phyloP scores from a whole-genome alignment of 1,284 basidiomycete genomes.

The Trametes polyzona region DNA sequence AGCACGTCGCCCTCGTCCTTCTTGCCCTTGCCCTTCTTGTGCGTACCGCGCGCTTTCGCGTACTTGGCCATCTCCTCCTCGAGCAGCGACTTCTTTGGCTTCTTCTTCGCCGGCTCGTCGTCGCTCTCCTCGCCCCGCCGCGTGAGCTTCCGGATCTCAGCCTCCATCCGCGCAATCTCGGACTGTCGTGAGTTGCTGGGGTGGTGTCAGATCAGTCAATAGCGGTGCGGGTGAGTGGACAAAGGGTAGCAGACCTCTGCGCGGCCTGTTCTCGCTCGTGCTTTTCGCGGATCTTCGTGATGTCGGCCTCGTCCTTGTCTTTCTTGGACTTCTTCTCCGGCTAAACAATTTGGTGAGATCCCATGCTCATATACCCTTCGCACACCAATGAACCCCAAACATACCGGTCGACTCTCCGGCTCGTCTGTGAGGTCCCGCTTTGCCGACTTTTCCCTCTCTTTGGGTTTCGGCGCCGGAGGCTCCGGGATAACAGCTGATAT shows the following conservation, averaged over 20 bases:
- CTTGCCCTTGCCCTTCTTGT: constrained; percentile 60
- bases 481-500: constrained; percentile 29
- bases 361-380: not conserved
- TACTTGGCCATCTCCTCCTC: constrained; percentile 84
- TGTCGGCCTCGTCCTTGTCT: constrained; percentile 47
- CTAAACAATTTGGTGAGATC: constrained; percentile 20
- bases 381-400: not conserved
- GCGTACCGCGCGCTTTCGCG: constrained; percentile 62
- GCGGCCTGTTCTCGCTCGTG: constrained; percentile 71
- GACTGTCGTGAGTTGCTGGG: constrained; percentile 70
- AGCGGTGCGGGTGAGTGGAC: constrained; percentile 4
- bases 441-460: constrained; percentile 21
- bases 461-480: constrained; percentile 20
- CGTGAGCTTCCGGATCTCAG: constrained; percentile 78
- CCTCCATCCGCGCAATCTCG: constrained; percentile 88
- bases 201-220: too few species aligned
- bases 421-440: constrained; percentile 26
- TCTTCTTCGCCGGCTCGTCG: constrained; percentile 62
- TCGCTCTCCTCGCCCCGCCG: constrained; percentile 61
- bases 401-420: constrained; percentile 11
- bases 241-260: constrained; percentile 25
- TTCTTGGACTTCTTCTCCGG: constrained; percentile 44
- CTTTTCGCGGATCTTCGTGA: constrained; percentile 71
- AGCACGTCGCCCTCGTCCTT: constrained; percentile 82
- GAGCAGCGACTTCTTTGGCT: constrained; percentile 69